phyloP scores from a whole-genome alignment of 495 filamentous ascomycete species.

The Xylaria castorea region DNA sequence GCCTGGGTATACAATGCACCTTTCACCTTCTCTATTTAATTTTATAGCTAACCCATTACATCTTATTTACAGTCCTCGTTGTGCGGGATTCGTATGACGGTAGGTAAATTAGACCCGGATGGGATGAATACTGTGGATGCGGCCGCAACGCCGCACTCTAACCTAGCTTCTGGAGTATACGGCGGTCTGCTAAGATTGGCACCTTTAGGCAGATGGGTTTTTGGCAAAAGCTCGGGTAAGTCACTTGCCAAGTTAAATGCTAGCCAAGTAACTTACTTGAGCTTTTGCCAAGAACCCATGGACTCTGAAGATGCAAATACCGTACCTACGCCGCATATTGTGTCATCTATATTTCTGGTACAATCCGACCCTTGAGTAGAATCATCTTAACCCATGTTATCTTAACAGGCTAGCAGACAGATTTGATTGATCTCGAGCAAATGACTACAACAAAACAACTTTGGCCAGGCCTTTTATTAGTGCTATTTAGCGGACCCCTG shows the following conservation, averaged over 20 bases:
- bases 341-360: background rate
- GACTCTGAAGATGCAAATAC: too few relatives aligned
- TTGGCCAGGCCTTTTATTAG: background rate
- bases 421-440: background rate
- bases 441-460: background rate
- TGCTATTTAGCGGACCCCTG: background rate
- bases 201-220: too few relatives aligned
- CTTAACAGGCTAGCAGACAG: background rate
- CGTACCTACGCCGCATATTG: too few relatives aligned
- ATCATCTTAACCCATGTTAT: background rate
- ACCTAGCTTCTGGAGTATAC: background rate
- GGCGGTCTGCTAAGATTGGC: background rate
- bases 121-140: background rate
- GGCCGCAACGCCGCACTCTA: background rate
- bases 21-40: background rate
- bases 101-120: background rate
- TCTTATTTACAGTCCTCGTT: background rate
- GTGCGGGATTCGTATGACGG: background rate
- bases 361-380: background rate
- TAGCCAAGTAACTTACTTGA: background rate
- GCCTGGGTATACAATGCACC: background rate
- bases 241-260: background rate
- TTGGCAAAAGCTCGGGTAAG: too few relatives aligned
- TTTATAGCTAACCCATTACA: background rate
- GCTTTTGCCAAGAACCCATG: too few relatives aligned